Conservation (phyloP, 2,329 filamentous ascomycete species). For the Aspergillus pseudoterreus region DNA sequence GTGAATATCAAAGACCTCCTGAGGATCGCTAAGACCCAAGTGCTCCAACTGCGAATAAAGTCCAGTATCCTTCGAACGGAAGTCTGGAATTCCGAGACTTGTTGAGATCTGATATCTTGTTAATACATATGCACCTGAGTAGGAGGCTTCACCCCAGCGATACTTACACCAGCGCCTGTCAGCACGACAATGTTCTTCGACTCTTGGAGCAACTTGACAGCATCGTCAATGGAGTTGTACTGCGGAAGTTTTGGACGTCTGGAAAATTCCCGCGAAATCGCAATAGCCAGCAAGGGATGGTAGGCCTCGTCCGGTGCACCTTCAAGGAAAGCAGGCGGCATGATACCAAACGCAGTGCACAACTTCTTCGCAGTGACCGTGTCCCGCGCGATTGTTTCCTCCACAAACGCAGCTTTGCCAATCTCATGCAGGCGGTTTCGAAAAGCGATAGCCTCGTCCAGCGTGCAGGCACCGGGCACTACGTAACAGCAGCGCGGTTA, state of each 20-base stretch:
- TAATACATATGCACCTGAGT: background rate
- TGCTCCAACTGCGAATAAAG: slow-evolving; percentile 82
- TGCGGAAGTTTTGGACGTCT: slow-evolving; percentile 74
- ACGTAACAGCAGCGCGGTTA: slow-evolving; percentile 1
- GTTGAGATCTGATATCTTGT: slow-evolving; percentile 67
- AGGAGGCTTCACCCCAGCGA: background rate
- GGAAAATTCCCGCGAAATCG: slow-evolving; percentile 73
- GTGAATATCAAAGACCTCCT: slow-evolving; percentile 91
- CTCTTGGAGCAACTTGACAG: slow-evolving; percentile 68
- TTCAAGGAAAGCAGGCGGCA: slow-evolving; percentile 69
- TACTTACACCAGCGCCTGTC: slow-evolving; percentile 73
- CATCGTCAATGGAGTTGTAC: slow-evolving; percentile 86
- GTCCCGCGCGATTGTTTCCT: slow-evolving; percentile 65
- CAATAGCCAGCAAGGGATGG: slow-evolving; percentile 69
- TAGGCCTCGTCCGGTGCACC: slow-evolving; percentile 70
- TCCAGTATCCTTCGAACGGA: slow-evolving; percentile 87
- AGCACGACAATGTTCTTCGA: slow-evolving; percentile 86
- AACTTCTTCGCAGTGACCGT: slow-evolving; percentile 75
- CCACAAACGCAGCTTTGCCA: slow-evolving; percentile 74
- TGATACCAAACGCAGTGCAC: slow-evolving; percentile 79
- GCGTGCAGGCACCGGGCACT: slow-evolving; percentile 57
- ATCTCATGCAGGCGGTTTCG: slow-evolving; percentile 69
- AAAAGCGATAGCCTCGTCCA: slow-evolving; percentile 65
- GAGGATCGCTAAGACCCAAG: slow-evolving; percentile 75
- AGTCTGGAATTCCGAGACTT: slow-evolving; percentile 93